A percentile compares a stretch with the other conserved stretches of the same genome.
These are phyloP conservation scores for Amborella trichopoda DNA, from an alignment of 164 flowering plant species.

Conservation along the genomic window DNA sequence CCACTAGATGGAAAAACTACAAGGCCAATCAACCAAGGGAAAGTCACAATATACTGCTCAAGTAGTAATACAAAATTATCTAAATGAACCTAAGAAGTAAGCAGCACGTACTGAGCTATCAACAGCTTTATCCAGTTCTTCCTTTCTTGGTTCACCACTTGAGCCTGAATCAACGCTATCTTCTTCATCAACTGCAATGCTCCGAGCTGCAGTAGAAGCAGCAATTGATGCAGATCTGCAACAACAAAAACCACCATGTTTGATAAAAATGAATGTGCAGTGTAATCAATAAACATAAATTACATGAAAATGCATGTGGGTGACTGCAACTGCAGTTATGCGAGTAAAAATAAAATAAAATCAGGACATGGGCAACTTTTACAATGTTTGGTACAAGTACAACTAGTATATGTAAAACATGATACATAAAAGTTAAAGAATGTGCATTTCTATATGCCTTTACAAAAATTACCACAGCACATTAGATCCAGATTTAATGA, in stretches of 20 bases:
- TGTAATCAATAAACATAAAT: neutral
- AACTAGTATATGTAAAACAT: no score
- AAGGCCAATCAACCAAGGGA: neutral
- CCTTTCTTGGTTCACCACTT: conserved; percentile 44
- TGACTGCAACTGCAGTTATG: neutral
- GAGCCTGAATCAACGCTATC: conserved; percentile 67
- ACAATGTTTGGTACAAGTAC: neutral
- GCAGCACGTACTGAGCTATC: conserved; percentile 55
- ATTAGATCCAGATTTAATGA: no score
- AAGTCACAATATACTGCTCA: neutral
- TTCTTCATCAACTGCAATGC: conserved; percentile 41
- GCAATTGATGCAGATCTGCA: conserved; percentile 63
- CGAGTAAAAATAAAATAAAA: neutral
- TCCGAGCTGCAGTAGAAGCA: conserved; percentile 45
- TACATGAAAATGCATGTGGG: neutral
- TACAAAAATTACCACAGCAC: no score
- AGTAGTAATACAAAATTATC: neutral
- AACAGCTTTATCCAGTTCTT: conserved; percentile 32
- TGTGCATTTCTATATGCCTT: no score
- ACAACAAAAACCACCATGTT: neutral
- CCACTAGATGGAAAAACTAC: neutral
- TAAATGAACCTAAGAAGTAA: neutral
- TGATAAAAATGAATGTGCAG: neutral
- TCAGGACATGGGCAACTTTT: neutral
- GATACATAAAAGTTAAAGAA: no score